A percentile compares a stretch with the other conserved stretches of the same genome.
Evolutionary conservation across 2,329 filamentous ascomycete genomes (phyloP).

Genomic region (Penicillium sp.): DNA sequence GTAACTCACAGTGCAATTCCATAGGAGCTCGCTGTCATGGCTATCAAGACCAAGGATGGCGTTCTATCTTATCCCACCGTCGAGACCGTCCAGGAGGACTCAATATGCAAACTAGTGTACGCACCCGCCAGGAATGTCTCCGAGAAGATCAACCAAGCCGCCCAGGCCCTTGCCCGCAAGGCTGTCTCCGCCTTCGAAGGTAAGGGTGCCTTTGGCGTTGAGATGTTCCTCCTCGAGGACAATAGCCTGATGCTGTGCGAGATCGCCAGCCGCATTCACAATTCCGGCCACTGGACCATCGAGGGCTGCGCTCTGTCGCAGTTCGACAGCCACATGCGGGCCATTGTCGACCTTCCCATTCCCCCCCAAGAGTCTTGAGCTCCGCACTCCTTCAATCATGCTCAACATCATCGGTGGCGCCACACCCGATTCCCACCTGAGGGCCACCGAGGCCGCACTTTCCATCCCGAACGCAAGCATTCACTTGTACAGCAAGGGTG

Average conservation of each 20-base stretch:
- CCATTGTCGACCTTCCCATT: conserved; percentile 72
- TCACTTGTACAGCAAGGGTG: conserved; percentile 88
- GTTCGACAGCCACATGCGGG: conserved; percentile 83
- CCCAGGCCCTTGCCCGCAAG: conserved; percentile 72
- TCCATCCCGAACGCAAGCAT: conserved; percentile 61
- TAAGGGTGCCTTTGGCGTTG: conserved; percentile 91
- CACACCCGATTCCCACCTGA: conserved; percentile 61
- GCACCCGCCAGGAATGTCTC: conserved; percentile 74
- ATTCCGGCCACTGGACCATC: conserved; percentile 93
- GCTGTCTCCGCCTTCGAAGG: conserved; percentile 80
- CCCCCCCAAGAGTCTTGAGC: conserved; percentile 46
- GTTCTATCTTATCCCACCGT: conserved; percentile 80
- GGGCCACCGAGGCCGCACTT: conserved; percentile 57
- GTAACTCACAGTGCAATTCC: not conserved
- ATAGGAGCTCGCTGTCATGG: conserved; percentile 85
- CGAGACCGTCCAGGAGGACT: conserved; percentile 93
- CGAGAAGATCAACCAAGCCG: conserved; percentile 58
- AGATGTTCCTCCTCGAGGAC: conserved; percentile 84
- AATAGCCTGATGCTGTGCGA: conserved; percentile 77
- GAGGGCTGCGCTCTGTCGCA: conserved; percentile 88
- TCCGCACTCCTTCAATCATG: conserved; percentile 53
- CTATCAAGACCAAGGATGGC: conserved; percentile 78
- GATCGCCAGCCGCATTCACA: conserved; percentile 79
- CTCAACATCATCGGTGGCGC: conserved; percentile 57
- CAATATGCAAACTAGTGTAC: conserved; percentile 90